phyloP scores from a whole-genome alignment of 2,329 filamentous ascomycete genomes.

The Penicillium sp. region DNA sequence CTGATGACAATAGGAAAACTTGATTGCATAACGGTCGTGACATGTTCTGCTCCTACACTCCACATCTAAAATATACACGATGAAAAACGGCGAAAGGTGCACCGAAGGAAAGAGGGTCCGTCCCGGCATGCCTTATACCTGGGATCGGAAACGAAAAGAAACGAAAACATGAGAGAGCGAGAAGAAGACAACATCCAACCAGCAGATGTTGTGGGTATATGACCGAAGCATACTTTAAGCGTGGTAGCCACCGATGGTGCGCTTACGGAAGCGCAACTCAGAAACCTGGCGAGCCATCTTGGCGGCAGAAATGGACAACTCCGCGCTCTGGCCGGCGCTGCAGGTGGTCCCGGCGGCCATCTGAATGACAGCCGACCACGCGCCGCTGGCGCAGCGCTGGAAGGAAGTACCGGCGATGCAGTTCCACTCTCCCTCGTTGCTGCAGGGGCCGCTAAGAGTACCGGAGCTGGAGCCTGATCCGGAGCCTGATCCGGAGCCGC shows the following conservation, averaged over 20 bases:
- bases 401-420: constrained; percentile 54
- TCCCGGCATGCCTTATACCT: neutral
- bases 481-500: constrained; percentile 12
- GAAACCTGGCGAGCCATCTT: constrained; percentile 25
- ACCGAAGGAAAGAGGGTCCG: constrained; percentile 11
- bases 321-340: constrained; percentile 32
- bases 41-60: constrained; percentile 3
- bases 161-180: neutral
- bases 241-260: constrained; percentile 20
- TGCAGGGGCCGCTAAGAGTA: constrained; percentile 45
- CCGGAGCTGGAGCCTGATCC: constrained; percentile 34
- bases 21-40: neutral
- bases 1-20: neutral
- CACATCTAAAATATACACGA: constrained; percentile 20
- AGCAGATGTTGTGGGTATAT: constrained; percentile 12
- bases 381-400: constrained; percentile 59
- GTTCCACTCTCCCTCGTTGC: constrained; percentile 54
- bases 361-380: constrained; percentile 48
- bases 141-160: constrained; percentile 13
- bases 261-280: constrained; percentile 29
- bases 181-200: constrained; percentile 11
- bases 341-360: constrained; percentile 55
- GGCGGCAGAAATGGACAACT: constrained; percentile 24
- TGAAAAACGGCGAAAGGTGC: constrained; percentile 7
- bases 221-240: constrained; percentile 11